phyloP scores from a whole-genome alignment of 805 yeast genomes.

The Pichia phayaonensis region DNA sequence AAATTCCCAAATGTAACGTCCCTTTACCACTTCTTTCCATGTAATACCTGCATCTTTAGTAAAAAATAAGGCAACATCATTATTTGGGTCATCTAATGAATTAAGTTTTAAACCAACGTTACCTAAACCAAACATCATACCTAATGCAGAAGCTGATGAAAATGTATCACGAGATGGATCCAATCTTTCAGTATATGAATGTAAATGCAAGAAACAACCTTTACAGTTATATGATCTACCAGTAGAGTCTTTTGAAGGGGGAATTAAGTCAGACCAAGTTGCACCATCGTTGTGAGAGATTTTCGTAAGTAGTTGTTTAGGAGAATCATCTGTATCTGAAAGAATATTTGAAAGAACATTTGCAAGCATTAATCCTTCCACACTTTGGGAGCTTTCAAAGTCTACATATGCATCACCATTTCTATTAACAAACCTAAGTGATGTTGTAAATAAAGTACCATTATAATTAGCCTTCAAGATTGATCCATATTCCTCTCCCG shows the following conservation, averaged over 20 bases:
- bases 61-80: slow-evolving; percentile 55
- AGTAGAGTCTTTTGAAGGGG: slow-evolving; percentile 60
- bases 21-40: slow-evolving; percentile 75
- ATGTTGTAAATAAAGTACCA: slow-evolving; percentile 76
- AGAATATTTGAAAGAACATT: slow-evolving; percentile 58
- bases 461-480: slow-evolving; percentile 83
- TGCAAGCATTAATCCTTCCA: slow-evolving; percentile 78
- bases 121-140: slow-evolving; percentile 87
- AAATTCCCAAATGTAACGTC: slow-evolving; percentile 85
- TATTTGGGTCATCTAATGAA: slow-evolving; percentile 29
- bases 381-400: slow-evolving; percentile 71
- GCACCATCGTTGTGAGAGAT: slow-evolving; percentile 91
- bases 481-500: slow-evolving; percentile 61
- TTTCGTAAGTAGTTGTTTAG: slow-evolving; percentile 57
- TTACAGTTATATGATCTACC: slow-evolving; percentile 47
- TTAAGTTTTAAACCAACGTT: slow-evolving; percentile 66
- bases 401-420: slow-evolving; percentile 72
- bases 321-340: slow-evolving; percentile 18
- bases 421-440: slow-evolving; percentile 68
- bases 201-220: slow-evolving; percentile 75
- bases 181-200: slow-evolving; percentile 81
- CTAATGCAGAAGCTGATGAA: slow-evolving; percentile 84
- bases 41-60: slow-evolving; percentile 87
- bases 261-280: slow-evolving; percentile 64
- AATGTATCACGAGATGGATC: slow-evolving; percentile 73